These are phyloP conservation scores for Xylariaceae sp. DNA, from an alignment of 2,329 filamentous ascomycete genomes.

Conservation along the genomic window DNA sequence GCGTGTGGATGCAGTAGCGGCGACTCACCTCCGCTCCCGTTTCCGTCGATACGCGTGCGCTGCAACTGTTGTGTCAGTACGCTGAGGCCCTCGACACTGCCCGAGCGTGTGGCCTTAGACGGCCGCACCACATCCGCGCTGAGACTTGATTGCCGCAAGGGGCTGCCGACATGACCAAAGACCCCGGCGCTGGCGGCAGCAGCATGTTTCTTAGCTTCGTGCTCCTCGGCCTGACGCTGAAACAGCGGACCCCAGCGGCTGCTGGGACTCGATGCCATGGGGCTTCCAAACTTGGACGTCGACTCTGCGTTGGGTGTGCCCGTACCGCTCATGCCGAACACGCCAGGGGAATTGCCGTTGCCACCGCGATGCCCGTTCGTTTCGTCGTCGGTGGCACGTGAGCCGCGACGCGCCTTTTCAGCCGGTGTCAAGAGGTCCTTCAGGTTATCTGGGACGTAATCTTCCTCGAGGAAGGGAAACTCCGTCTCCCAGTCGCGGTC, in stretches of 20 bases:
- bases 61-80: conserved; percentile 60
- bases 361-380: conserved; percentile 29
- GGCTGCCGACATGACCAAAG: conserved; percentile 64
- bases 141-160: conserved; percentile 59
- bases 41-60: conserved; percentile 50
- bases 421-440: conserved; percentile 63
- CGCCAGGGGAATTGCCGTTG: conserved; percentile 31
- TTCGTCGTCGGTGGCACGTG: conserved; percentile 52
- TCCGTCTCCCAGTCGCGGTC: conserved; percentile 61
- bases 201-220: conserved; percentile 42
- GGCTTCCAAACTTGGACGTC: conserved; percentile 57
- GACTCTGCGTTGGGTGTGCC: conserved; percentile 37
- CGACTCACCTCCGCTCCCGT: conserved; percentile 30
- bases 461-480: conserved; percentile 78
- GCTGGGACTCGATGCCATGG: conserved; percentile 54
- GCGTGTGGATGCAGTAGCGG: conserved; percentile 49
- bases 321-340: conserved; percentile 33
- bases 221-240: conserved; percentile 56
- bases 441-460: conserved; percentile 73
- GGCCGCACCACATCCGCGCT: conserved; percentile 47
- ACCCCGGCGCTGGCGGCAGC: conserved; percentile 41
- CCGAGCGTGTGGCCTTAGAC: conserved; percentile 38
- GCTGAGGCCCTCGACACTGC: conserved; percentile 48
- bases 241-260: conserved; percentile 60
- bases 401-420: conserved; percentile 62